These are phyloP conservation scores for Meira miltonrushii DNA, from an alignment of 1,284 basidiomycete species.

Conservation along the genomic window DNA sequence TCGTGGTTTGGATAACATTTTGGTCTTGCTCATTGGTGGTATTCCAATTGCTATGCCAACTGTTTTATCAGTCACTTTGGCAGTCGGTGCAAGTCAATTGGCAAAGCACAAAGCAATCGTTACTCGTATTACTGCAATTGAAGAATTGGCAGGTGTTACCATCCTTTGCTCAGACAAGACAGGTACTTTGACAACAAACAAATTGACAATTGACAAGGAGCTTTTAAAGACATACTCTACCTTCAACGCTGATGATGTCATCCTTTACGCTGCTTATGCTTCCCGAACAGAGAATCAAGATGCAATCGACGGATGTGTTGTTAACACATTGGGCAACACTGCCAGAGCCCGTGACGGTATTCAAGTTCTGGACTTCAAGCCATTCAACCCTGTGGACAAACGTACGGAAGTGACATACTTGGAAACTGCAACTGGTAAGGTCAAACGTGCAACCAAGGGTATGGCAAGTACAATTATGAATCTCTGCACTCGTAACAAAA, in stretches of 20 bases:
- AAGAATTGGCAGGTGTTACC: slow-evolving; percentile 40
- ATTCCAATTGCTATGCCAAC: slow-evolving; percentile 54
- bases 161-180: slow-evolving; percentile 41
- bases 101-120: slow-evolving; percentile 40
- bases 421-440: slow-evolving; percentile 83
- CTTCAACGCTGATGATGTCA: slow-evolving; percentile 81
- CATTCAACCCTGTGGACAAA: slow-evolving; percentile 99
- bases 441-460: slow-evolving; percentile 98
- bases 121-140: slow-evolving; percentile 40
- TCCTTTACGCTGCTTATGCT: slow-evolving; percentile 87
- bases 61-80: slow-evolving; percentile 49
- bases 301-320: slow-evolving; percentile 85
- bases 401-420: slow-evolving; percentile 97
- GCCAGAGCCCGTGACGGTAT: slow-evolving; percentile 78
- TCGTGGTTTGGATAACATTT: slow-evolving; percentile 89
- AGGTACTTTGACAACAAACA: slow-evolving; percentile 83
- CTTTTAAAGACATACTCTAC: slow-evolving; percentile 87
- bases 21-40: slow-evolving; percentile 45
- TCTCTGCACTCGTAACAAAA: slow-evolving; percentile 94
- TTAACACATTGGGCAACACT: slow-evolving; percentile 66
- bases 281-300: slow-evolving; percentile 99
- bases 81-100: slow-evolving; percentile 43
- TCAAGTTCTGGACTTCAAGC: slow-evolving; percentile 95
- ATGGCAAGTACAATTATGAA: slow-evolving; percentile 85
- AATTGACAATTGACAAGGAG: slow-evolving; percentile 90